phyloP scores from a whole-genome alignment of 768 basidiomycete genomes.

The Leccinum subtestaceum region DNA sequence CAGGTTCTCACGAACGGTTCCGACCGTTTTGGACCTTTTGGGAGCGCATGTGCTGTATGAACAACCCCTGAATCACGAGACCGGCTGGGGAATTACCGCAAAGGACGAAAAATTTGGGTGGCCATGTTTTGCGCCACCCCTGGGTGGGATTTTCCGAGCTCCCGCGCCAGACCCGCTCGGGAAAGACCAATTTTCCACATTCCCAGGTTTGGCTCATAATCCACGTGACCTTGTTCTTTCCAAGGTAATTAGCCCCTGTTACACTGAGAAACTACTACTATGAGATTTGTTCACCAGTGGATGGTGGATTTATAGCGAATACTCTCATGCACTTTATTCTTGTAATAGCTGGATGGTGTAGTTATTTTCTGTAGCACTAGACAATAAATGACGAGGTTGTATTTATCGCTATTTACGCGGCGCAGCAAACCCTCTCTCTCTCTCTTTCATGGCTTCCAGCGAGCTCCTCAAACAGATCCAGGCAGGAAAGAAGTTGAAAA shows the following conservation, averaged over 20 bases:
- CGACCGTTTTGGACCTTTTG: no score
- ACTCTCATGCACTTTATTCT: background rate
- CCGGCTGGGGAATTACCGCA: no score
- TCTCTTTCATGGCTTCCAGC: slow-evolving; percentile 58
- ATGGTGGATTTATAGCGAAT: background rate
- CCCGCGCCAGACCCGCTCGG: no score
- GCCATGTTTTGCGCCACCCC: no score
- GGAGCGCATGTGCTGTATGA: no score
- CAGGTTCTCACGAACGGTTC: no score
- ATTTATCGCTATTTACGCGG: slow-evolving; percentile 18
- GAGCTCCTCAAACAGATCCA: slow-evolving; percentile 82
- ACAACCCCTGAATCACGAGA: no score
- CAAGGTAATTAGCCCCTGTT: background rate
- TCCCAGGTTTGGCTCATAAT: slow-evolving; percentile 23
- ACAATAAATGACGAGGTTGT: background rate
- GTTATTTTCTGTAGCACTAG: background rate
- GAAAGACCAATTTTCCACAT: no score
- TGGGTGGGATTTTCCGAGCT: no score
- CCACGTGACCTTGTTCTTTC: slow-evolving; percentile 23
- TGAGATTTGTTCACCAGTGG: no score
- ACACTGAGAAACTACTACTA: background rate
- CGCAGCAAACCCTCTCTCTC: background rate
- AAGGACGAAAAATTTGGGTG: no score
- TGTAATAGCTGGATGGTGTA: background rate
- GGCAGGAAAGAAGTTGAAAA: slow-evolving; percentile 78